phyloP scores from a whole-genome alignment of 805 yeast genomes.

The Yamadazyma takamatsuzukensis region DNA sequence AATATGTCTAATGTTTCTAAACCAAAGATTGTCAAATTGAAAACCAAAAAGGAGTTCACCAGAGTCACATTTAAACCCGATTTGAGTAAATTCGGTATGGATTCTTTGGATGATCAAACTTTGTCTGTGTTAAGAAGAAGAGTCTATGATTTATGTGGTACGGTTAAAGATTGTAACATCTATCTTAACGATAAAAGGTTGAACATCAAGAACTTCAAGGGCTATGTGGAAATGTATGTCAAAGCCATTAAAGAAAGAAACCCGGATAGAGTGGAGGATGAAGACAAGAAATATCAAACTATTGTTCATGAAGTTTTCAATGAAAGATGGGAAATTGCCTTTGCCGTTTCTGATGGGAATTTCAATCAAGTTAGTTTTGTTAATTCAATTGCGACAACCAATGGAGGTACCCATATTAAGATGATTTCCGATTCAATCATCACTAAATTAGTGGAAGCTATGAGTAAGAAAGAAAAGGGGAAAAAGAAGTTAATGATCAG shows the following conservation, averaged over 20 bases:
- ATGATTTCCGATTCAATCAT: constrained; percentile 82
- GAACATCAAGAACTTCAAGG: constrained; percentile 71
- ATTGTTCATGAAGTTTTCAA: constrained; percentile 77
- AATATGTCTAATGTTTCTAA: constrained; percentile 79
- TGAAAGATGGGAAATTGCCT: constrained; percentile 95
- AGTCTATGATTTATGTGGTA: constrained; percentile 93
- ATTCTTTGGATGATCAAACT: constrained; percentile 74
- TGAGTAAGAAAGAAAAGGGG: constrained; percentile 62
- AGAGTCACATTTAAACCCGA: constrained; percentile 88
- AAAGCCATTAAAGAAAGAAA: constrained; percentile 62
- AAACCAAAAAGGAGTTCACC: constrained; percentile 72
- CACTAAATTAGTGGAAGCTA: constrained; percentile 64
- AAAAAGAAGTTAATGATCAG: constrained; percentile 67
- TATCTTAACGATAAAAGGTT: constrained; percentile 71
- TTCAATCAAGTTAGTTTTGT: constrained; percentile 96
- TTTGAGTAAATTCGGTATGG: constrained; percentile 79
- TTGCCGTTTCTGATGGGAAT: constrained; percentile 84
- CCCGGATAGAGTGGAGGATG: constrained; percentile 35
- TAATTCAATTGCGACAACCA: constrained; percentile 93
- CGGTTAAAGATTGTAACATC: constrained; percentile 79
- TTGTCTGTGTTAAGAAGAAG: constrained; percentile 85
- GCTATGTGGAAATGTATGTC: constrained; percentile 85
- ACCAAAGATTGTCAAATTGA: constrained; percentile 63
- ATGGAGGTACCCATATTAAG: constrained; percentile 95
- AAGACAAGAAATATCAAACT: constrained; percentile 31